Percentiles rank a stretch among this genome's conserved stretches.
Evolutionary conservation across 495 filamentous ascomycete species (phyloP).

Genomic region (Aspergillus wentii): DNA sequence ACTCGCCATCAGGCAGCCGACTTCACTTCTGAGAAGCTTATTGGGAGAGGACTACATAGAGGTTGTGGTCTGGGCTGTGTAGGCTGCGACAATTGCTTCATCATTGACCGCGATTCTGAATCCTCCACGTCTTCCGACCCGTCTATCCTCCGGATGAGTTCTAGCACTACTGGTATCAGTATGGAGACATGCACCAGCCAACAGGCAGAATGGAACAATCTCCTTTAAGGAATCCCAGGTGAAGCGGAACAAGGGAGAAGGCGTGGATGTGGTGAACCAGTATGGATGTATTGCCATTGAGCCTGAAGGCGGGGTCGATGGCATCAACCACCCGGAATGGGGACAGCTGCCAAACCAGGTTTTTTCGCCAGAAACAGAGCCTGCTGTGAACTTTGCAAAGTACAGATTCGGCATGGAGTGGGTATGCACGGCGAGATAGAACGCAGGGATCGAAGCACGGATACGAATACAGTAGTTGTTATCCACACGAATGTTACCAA

Average conservation of each 20-base stretch:
- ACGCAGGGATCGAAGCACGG: no score
- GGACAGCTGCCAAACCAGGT: slow-evolving; percentile 55
- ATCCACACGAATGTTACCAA: no score
- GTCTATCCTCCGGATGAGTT: slow-evolving; percentile 55
- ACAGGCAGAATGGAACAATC: slow-evolving; percentile 64
- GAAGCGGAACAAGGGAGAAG: slow-evolving; percentile 39
- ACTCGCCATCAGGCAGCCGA: slow-evolving; percentile 60
- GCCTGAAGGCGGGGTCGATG: slow-evolving; percentile 67
- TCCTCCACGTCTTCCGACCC: slow-evolving; percentile 66
- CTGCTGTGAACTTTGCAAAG: slow-evolving; percentile 60
- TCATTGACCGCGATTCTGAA: slow-evolving; percentile 60
- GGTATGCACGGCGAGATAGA: no score
- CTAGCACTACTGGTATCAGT: slow-evolving; percentile 59
- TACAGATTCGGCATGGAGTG: slow-evolving; percentile 63
- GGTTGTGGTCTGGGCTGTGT: slow-evolving; percentile 71
- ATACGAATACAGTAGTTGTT: no score
- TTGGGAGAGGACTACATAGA: slow-evolving; percentile 64
- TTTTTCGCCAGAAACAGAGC: slow-evolving; percentile 53
- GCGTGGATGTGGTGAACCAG: slow-evolving; percentile 43
- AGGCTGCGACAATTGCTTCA: slow-evolving; percentile 72
- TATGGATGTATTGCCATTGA: slow-evolving; percentile 70
- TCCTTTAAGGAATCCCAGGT: slow-evolving; percentile 48
- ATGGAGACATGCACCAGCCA: slow-evolving; percentile 71
- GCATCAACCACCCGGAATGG: slow-evolving; percentile 78
- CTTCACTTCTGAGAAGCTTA: slow-evolving; percentile 71